Percentiles rank a stretch among this genome's conserved stretches.
phyloP scores from a whole-genome alignment of 139 green algal species.

The Ostreobium quekettii region DNA sequence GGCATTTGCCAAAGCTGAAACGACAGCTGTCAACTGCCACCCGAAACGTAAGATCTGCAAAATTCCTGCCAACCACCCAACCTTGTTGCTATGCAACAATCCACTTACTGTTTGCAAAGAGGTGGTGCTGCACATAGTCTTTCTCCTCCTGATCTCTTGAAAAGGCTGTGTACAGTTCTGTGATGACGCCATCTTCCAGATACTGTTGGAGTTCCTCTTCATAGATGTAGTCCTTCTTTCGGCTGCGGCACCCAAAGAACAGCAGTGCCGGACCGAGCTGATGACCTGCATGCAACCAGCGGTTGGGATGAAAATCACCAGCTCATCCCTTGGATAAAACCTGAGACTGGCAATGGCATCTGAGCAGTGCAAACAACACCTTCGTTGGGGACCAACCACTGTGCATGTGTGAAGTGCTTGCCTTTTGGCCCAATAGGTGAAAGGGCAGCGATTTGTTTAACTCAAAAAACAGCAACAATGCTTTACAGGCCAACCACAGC shows the following conservation, averaged over 20 bases:
- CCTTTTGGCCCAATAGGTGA: too few relatives aligned
- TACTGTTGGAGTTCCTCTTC: conserved; percentile 61
- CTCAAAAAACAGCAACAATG: too few relatives aligned
- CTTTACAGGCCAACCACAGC: too few relatives aligned
- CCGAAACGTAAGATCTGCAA: too few relatives aligned
- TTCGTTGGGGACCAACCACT: neutral
- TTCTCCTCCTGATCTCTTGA: conserved; percentile 49
- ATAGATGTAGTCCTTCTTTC: conserved; percentile 79
- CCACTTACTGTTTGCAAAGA: conserved; percentile 27
- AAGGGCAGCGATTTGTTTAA: too few relatives aligned
- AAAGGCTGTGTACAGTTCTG: conserved; percentile 69
- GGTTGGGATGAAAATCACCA: too few relatives aligned
- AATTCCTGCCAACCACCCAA: too few relatives aligned
- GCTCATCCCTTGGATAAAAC: too few relatives aligned
- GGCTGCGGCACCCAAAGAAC: conserved; percentile 83
- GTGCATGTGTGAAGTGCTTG: neutral
- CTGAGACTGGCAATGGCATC: neutral
- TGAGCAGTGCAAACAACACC: neutral
- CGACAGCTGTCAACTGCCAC: too few relatives aligned
- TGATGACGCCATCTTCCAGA: conserved; percentile 46
- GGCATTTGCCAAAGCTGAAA: too few relatives aligned
- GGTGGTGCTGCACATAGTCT: conserved; percentile 83
- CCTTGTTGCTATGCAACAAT: too few relatives aligned
- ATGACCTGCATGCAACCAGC: too few relatives aligned
- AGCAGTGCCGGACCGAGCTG: conserved; percentile 62